phyloP scores from a whole-genome alignment of 805 yeast species.

The Candida nonsorbophila region DNA sequence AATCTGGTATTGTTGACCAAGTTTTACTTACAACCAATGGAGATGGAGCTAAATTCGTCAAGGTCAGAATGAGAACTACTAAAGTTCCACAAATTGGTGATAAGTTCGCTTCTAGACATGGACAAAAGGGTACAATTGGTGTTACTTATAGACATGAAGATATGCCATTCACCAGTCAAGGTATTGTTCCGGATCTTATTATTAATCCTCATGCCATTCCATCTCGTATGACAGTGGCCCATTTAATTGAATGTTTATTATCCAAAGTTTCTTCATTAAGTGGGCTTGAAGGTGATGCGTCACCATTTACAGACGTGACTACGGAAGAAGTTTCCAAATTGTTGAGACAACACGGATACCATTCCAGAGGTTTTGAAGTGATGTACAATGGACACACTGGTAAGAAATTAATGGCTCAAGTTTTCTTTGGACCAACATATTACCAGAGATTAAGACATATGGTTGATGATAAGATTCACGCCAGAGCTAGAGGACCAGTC shows the following conservation, averaged over 20 bases:
- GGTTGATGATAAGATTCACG: conserved; percentile 99
- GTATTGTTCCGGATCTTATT: conserved; percentile 94
- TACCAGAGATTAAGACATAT: conserved; percentile 98
- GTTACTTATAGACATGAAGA: conserved; percentile 97
- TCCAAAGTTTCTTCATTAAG: conserved; percentile 92
- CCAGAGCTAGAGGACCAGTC: conserved; percentile 98
- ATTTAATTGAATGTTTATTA: conserved; percentile 94
- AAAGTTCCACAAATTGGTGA: conserved; percentile 99
- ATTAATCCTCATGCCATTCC: conserved; percentile 99
- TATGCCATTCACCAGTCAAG: conserved; percentile 96
- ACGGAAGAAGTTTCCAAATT: conserved; percentile 94
- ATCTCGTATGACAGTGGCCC: conserved; percentile 99
- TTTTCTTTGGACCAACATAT: conserved; percentile 99
- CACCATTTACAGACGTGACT: conserved; percentile 97
- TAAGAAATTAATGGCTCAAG: conserved; percentile 94
- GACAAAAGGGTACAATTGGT: conserved; percentile 99
- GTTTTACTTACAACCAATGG: conserved; percentile 95
- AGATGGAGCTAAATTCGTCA: conserved; percentile 95
- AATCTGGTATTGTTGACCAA: conserved; percentile 97
- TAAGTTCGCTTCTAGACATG: conserved; percentile 98
- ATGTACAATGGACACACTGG: conserved; percentile 99
- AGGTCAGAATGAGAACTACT: conserved; percentile 98
- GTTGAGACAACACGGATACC: conserved; percentile 93
- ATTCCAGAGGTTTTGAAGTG: conserved; percentile 96
- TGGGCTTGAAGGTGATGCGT: conserved; percentile 98